A percentile compares a stretch with the other conserved stretches of the same genome.
Evolutionary conservation across 2,329 filamentous ascomycete species (phyloP).

Genomic region (Chaetomiaceae sp.): DNA sequence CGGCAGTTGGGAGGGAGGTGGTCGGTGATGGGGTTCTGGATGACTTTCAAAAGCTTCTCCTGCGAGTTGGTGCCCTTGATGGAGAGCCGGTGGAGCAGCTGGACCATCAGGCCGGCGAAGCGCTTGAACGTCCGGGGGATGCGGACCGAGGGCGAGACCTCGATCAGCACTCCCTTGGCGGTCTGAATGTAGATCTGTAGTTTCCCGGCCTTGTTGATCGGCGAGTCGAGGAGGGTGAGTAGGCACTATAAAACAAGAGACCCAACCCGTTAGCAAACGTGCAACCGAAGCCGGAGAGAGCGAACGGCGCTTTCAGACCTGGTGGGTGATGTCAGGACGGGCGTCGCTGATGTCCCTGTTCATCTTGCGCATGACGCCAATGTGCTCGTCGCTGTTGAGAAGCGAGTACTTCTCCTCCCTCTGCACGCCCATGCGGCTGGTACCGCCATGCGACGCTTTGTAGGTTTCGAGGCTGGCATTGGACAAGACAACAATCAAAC

Average conservation of each 20-base stretch:
- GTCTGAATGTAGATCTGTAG: slow-evolving; percentile 99
- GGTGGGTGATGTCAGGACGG: slow-evolving; percentile 94
- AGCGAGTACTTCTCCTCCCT: slow-evolving; percentile 95
- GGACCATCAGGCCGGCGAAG: slow-evolving; percentile 97
- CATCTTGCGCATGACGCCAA: slow-evolving; percentile 99
- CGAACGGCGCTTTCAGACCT: slow-evolving; percentile 53
- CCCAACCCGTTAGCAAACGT: slow-evolving; percentile 18
- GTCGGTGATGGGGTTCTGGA: slow-evolving; percentile 96
- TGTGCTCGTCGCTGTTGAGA: slow-evolving; percentile 98
- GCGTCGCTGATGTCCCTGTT: slow-evolving; percentile 97
- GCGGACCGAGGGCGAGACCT: slow-evolving; percentile 95
- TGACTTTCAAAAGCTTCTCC: slow-evolving; percentile 95
- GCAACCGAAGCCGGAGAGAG: slow-evolving; percentile 44
- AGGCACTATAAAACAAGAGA: slow-evolving; percentile 63
- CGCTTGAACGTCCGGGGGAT: slow-evolving; percentile 98
- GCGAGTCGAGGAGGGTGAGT: slow-evolving; percentile 92
- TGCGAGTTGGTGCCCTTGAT: slow-evolving; percentile 96
- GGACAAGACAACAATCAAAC: slow-evolving; percentile 91
- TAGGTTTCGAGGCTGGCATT: slow-evolving; percentile 98
- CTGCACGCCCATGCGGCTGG: slow-evolving; percentile 56
- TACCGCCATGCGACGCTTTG: slow-evolving; percentile 75
- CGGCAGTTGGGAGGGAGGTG: slow-evolving; percentile 95
- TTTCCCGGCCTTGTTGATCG: slow-evolving; percentile 96
- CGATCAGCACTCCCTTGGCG: slow-evolving; percentile 92
- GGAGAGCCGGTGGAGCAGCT: slow-evolving; percentile 89